These are phyloP conservation scores for Aspergillus sclerotioniger DNA, from an alignment of 495 filamentous ascomycete species.

Conservation along the genomic window DNA sequence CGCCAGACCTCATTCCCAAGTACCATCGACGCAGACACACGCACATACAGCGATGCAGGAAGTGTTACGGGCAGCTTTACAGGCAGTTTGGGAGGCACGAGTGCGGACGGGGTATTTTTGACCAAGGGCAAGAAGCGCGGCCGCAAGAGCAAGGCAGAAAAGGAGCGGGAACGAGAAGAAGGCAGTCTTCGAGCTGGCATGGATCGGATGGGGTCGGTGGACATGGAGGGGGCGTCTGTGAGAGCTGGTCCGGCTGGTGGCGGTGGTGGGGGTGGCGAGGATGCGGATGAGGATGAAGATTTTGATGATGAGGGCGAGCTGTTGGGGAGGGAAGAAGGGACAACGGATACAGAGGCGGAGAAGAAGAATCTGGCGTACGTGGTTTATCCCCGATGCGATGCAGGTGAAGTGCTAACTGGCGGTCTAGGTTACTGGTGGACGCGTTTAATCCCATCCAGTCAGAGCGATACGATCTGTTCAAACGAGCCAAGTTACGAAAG, in stretches of 20 bases:
- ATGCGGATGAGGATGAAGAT: constrained; percentile 65
- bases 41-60: constrained; percentile 69
- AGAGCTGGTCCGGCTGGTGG: constrained; percentile 39
- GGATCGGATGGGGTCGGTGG: constrained; percentile 42
- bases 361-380: constrained; percentile 66
- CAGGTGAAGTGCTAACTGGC: background rate
- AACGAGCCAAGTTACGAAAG: constrained; percentile 66
- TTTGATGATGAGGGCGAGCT: constrained; percentile 62
- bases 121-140: constrained; percentile 60
- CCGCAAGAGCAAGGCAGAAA: constrained; percentile 60
- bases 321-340: constrained; percentile 58
- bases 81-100: constrained; percentile 53
- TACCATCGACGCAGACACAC: constrained; percentile 43
- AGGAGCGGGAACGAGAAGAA: constrained; percentile 48
- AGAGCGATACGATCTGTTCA: constrained; percentile 69
- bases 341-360: constrained; percentile 63
- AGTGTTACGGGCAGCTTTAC: constrained; percentile 64
- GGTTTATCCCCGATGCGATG: constrained; percentile 2
- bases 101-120: constrained; percentile 43
- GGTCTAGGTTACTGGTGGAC: constrained; percentile 59
- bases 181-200: constrained; percentile 48
- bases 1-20: constrained; percentile 88
- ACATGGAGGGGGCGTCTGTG: constrained; percentile 39
- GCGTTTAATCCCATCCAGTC: constrained; percentile 68
- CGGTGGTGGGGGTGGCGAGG: constrained; percentile 47